phyloP scores from a whole-genome alignment of 441 rosid species.

The Gossypium gossypioides region DNA sequence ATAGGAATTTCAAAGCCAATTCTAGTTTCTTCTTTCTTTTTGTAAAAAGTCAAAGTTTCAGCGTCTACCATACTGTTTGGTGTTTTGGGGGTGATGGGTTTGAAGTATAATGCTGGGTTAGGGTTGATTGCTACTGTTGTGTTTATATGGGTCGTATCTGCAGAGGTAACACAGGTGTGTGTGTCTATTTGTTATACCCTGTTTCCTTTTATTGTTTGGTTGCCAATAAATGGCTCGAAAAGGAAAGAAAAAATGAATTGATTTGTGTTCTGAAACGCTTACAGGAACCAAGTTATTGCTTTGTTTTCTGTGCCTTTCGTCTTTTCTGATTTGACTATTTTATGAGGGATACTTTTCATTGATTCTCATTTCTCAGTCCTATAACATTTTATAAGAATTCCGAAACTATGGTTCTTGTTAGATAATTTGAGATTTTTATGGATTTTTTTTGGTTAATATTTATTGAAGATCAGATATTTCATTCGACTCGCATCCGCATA shows the following conservation, averaged over 20 bases:
- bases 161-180: conserved; percentile 55
- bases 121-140: conserved; percentile 40
- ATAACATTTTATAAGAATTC: background rate
- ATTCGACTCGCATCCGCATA: background rate
- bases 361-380: background rate
- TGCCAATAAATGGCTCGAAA: background rate
- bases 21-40: conserved; percentile 1
- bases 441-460: background rate
- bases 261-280: background rate
- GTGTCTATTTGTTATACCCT: background rate
- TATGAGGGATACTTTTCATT: background rate
- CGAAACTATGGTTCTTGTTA: background rate
- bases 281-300: background rate
- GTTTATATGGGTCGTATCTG: conserved; percentile 51
- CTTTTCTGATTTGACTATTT: background rate
- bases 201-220: background rate
- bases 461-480: background rate
- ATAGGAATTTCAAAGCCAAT: conserved; percentile 11
- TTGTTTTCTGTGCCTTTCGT: background rate
- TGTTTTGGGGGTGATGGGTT: conserved; percentile 32
- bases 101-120: conserved; percentile 48
- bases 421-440: background rate
- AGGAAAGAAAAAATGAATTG: background rate
- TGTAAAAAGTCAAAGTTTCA: background rate
- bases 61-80: background rate